phyloP scores from a whole-genome alignment of 2,329 filamentous ascomycete genomes.

The Pseudocercospora cruenta region DNA sequence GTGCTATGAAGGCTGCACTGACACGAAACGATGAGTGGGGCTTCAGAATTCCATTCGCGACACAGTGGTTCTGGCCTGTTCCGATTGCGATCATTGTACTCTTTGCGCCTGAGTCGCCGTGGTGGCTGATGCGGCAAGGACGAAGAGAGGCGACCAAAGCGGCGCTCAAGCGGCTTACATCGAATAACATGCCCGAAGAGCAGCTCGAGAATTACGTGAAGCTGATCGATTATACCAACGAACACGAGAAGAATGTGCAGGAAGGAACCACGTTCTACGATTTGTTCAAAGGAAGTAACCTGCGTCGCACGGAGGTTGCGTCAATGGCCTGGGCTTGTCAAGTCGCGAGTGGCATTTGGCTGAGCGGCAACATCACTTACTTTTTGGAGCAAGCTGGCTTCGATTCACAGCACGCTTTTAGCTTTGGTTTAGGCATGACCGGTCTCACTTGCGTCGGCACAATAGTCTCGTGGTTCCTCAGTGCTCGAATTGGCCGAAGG shows the following conservation, averaged over 20 bases:
- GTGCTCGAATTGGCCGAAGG: conserved; percentile 43
- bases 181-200: not conserved
- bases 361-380: not conserved
- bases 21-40: not conserved
- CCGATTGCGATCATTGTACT: not conserved
- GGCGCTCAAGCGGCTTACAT: not conserved
- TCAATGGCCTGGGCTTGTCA: not conserved
- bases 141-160: not conserved
- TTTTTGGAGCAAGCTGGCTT: conserved; percentile 9
- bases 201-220: not conserved
- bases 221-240: not conserved
- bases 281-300: not conserved
- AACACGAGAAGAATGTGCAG: not conserved
- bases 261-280: not conserved
- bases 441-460: conserved; percentile 32
- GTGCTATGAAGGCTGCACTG: not conserved
- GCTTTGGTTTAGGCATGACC: conserved; percentile 40
- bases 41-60: not conserved
- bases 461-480: conserved; percentile 38
- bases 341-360: not conserved
- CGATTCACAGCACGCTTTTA: conserved; percentile 36
- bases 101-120: not conserved
- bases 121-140: not conserved
- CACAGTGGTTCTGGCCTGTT: not conserved
- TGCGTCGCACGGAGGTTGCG: not conserved